Base-by-base conservation (phyloP, 2,329 filamentous ascomycete genomes). In the Tolypocladium guangdongense region DNA sequence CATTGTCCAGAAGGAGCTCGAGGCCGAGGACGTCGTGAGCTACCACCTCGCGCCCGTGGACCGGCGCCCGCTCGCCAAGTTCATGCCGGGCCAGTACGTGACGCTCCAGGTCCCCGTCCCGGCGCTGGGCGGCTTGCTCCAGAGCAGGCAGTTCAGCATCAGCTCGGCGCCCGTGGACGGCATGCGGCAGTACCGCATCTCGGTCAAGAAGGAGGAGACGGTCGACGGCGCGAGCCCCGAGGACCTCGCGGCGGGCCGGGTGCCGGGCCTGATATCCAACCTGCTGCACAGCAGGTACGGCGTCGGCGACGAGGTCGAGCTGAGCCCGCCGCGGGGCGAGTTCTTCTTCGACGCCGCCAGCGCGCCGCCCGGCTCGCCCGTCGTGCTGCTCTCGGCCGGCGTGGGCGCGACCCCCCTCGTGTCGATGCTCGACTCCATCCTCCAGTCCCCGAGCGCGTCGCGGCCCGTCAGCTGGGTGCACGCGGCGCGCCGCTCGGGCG, bases 141-240 rank as follows among this genome's bases (percentile, higher is more conserved):
- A 92, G 68, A 81, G 82, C 54, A 73, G 88, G 53, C 88, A 92
- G 72, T 92, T 90, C 72, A 87, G 83, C 48, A 74, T 92, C 53
- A 86, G 81, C 62, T 82, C 87, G 60, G 74, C 71, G 2, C 74
- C 75, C 4, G 58, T 59, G 27, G 60, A 59, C n/a, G 73, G 76
- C 49, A 76, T 75, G 8, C 71, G 73, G 18, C 78, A 82, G 67
- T 88, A 88, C 69, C 80, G 88, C 52, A 83, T 92, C 70, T 87
- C 81, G 59, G 83, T 92, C 56, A 91, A 90, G 76, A 78, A 74
- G 54, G 86, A 81, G 58, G 82, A 78, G 37, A 63, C 64, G 2
- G 49, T 64, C 16, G 61, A 63, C 35, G 54, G 62, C 32, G 59
- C 61, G 5, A 54, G 61, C 2, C 11, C 58, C 12, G 66, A 70